Conservation (phyloP, 1,284 basidiomycete genomes). For the Cutaneotrichosporon cavernicola region DNA sequence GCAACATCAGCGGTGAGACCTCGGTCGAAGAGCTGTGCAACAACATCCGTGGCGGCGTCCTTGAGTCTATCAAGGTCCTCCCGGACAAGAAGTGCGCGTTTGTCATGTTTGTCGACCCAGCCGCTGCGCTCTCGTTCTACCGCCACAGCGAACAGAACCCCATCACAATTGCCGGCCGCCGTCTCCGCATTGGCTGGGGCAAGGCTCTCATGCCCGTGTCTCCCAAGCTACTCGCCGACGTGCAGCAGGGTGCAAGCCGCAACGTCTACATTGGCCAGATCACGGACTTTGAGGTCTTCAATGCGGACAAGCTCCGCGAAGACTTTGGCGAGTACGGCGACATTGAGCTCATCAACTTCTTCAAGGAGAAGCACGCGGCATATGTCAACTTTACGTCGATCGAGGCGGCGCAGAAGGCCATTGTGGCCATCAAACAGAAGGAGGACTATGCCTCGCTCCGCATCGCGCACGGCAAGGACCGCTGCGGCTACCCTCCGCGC, state of each 20-base stretch:
- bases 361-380: slow-evolving; percentile 93
- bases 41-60: slow-evolving; percentile 78
- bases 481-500: slow-evolving; percentile 64
- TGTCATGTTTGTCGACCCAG: slow-evolving; percentile 84
- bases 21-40: slow-evolving; percentile 90
- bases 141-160: slow-evolving; percentile 83
- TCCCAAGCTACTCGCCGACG: slow-evolving; percentile 71
- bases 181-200: slow-evolving; percentile 92
- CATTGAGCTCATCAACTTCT: slow-evolving; percentile 90
- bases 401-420: slow-evolving; percentile 90
- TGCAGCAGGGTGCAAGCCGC: slow-evolving; percentile 84
- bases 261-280: slow-evolving; percentile 94
- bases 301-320: slow-evolving; percentile 75
- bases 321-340: slow-evolving; percentile 89
- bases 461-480: slow-evolving; percentile 89
- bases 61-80: slow-evolving; percentile 25
- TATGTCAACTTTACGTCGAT: slow-evolving; percentile 94
- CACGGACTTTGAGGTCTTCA: slow-evolving; percentile 85
- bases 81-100: slow-evolving; percentile 58
- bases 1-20: slow-evolving; percentile 91
- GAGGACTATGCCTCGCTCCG: slow-evolving; percentile 77
- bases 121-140: slow-evolving; percentile 85
- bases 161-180: slow-evolving; percentile 81
- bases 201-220: slow-evolving; percentile 82
- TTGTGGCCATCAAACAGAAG: slow-evolving; percentile 80